Conservation (phyloP, 1,284 basidiomycete species). For the Naganishia sp. region DNA sequence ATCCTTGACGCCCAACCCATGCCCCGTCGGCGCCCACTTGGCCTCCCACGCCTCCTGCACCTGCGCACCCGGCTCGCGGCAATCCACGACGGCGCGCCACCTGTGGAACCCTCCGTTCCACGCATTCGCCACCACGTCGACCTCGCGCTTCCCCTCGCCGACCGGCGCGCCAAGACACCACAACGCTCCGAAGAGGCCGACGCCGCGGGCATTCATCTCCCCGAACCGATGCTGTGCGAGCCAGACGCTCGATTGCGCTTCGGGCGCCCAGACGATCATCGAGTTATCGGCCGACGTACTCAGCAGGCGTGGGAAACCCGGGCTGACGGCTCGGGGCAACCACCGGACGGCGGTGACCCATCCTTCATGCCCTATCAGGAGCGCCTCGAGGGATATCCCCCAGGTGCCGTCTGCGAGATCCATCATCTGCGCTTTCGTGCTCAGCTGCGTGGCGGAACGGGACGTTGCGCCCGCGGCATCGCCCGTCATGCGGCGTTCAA, state of each 20-base stretch:
- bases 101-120: slow-evolving; percentile 90
- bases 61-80: slow-evolving; percentile 45
- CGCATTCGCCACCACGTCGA: slow-evolving; percentile 76
- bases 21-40: slow-evolving; percentile 74
- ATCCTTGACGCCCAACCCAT: slow-evolving; percentile 73
- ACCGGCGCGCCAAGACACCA: slow-evolving; percentile 58
- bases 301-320: slow-evolving; percentile 61
- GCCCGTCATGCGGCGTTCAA: slow-evolving; percentile 71
- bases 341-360: slow-evolving; percentile 84
- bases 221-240: slow-evolving; percentile 85
- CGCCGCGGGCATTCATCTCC: slow-evolving; percentile 81
- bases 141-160: slow-evolving; percentile 1
- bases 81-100: slow-evolving; percentile 59
- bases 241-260: slow-evolving; percentile 67
- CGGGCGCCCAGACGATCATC: slow-evolving; percentile 85
- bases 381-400: slow-evolving; percentile 82
- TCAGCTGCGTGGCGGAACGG: slow-evolving; percentile 64
- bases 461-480: slow-evolving; percentile 66
- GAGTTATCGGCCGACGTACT: slow-evolving; percentile 91
- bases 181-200: slow-evolving; percentile 84
- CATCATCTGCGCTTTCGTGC: slow-evolving; percentile 75
- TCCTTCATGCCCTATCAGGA: slow-evolving; percentile 87
- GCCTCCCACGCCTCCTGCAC: slow-evolving; percentile 65
- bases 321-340: slow-evolving; percentile 58
- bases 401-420: slow-evolving; percentile 58